Percentiles rank a stretch among this genome's conserved stretches.
phyloP scores from a whole-genome alignment of 2,329 filamentous ascomycete species.

The Fusarium metavorans region DNA sequence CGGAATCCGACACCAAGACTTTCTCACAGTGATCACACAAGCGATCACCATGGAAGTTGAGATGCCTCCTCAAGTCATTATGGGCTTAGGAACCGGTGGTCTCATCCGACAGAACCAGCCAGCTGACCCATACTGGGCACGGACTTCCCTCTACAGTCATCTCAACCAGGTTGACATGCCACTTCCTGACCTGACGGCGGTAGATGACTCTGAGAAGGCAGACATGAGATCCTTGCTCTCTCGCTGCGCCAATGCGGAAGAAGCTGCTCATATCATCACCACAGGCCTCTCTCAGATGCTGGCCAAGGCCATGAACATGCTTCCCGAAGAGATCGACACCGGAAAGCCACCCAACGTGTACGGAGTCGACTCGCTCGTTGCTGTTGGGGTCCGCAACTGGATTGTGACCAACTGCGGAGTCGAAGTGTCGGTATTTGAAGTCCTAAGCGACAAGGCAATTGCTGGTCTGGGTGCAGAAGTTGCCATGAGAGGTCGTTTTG shows the following conservation, averaged over 20 bases:
- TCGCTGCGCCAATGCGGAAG: slow-evolving; percentile 42
- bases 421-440: slow-evolving; percentile 61
- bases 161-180: slow-evolving; percentile 63
- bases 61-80: slow-evolving; percentile 62
- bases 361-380: slow-evolving; percentile 65
- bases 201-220: slow-evolving; percentile 23
- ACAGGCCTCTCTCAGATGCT: slow-evolving; percentile 55
- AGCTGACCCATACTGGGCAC: slow-evolving; percentile 66
- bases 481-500: slow-evolving; percentile 49
- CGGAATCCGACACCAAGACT: slow-evolving; percentile 64
- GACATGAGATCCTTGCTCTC: slow-evolving; percentile 51
- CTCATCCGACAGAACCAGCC: slow-evolving; percentile 64
- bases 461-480: slow-evolving; percentile 52
- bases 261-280: slow-evolving; percentile 51
- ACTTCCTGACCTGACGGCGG: slow-evolving; percentile 41
- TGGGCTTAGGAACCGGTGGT: slow-evolving; percentile 67
- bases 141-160: slow-evolving; percentile 60
- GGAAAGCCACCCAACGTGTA: slow-evolving; percentile 57
- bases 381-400: slow-evolving; percentile 66
- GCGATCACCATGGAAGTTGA: slow-evolving; percentile 56
- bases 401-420: slow-evolving; percentile 58
- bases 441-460: slow-evolving; percentile 58
- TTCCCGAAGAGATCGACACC: slow-evolving; percentile 58
- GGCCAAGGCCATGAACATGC: slow-evolving; percentile 59
- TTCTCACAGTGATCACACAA: slow-evolving; percentile 59